Base-by-base conservation (phyloP, 139 green algal genomes). In the Diplosphaera chodatii region DNA sequence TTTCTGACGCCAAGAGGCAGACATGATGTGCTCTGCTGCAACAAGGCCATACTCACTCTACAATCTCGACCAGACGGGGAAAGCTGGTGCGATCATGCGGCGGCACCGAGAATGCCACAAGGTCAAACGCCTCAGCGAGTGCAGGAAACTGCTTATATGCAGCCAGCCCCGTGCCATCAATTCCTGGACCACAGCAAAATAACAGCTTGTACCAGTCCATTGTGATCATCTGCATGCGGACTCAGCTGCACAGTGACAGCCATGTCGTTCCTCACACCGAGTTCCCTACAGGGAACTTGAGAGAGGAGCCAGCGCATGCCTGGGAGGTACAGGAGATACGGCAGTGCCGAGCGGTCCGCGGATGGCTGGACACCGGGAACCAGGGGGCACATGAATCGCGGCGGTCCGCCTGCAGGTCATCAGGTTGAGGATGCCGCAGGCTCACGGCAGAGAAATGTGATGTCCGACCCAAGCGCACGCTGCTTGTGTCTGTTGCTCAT, bases 131-230 rank as follows among this genome's bases (percentile, higher is more conserved):
- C 1, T 74, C 20, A 4, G 77, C 68, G 32, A 96, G 83, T 1
- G 27, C 32, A 1, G 83, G 83, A 71, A 96, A 96, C 81, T 96
- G 89, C 23, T 80, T 78, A 29, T 83, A 86, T 1, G 89, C 91
- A 1, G 87, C 87, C 67, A 94, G 75, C 1, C 90, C 89, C 8
- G 81, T 91, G 37, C 90, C 90, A 67, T 94, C 89, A 23, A 96
- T 88, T n/a, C 84, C 84, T 20, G 90, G 87, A 8, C 6, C 6
- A 48, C 37, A 48, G 8, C 6, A 10, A 6, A 48, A 48, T 10
- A 48, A 48, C 37, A 48, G 6, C 10, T 10, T 10, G 37, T 48
- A 10, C 10, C 8, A 10, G 8, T 10, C 10, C 37, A 48, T 10
- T 48, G 6, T 48, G 37, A 20, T 6, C 37, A 20, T 48, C 37